phyloP scores from a whole-genome alignment of 768 basidiomycete genomes.

The Hygrocybe coccinea region DNA sequence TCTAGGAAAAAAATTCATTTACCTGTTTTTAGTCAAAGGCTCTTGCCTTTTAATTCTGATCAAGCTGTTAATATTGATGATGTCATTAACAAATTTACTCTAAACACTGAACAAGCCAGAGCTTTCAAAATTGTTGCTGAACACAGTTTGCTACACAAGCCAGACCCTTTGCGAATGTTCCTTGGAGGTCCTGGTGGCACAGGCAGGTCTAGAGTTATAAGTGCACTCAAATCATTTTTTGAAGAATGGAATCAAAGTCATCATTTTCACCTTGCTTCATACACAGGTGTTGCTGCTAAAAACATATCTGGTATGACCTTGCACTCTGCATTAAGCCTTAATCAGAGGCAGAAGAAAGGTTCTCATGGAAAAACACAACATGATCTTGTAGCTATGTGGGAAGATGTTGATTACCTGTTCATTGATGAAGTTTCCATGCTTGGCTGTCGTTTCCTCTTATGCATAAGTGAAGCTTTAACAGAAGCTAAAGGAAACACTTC shows the following conservation, averaged over 20 bases:
- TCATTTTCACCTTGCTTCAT: slow-evolving; percentile 28
- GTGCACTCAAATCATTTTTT: slow-evolving; percentile 33
- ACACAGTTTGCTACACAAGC: slow-evolving; percentile 16
- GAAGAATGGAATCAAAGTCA: slow-evolving; percentile 11
- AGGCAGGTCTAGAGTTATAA: slow-evolving; percentile 39
- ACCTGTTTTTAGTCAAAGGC: not conserved
- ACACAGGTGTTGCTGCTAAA: slow-evolving; percentile 37
- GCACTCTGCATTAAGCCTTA: slow-evolving; percentile 29
- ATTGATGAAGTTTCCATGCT: slow-evolving; percentile 41
- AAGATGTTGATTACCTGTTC: slow-evolving; percentile 36
- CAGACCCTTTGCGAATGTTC: slow-evolving; percentile 30
- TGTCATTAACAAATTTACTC: slow-evolving; percentile 21
- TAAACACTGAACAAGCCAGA: slow-evolving; percentile 32
- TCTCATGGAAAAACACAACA: slow-evolving; percentile 5
- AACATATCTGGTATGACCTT: slow-evolving; percentile 39
- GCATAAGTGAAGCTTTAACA: slow-evolving; percentile 31
- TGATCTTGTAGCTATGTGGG: slow-evolving; percentile 32
- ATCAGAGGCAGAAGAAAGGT: slow-evolving; percentile 6
- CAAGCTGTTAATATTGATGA: slow-evolving; percentile 13
- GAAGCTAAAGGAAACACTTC: slow-evolving; percentile 26
- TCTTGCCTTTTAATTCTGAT: not conserved
- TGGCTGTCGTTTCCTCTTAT: slow-evolving; percentile 26
- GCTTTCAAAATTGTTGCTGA: slow-evolving; percentile 31
- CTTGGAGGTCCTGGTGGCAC: slow-evolving; percentile 39
- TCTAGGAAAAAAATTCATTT: not conserved